Evolutionary conservation across 1,284 basidiomycete species (phyloP).

Genomic region (Ganoderma sp.): DNA sequence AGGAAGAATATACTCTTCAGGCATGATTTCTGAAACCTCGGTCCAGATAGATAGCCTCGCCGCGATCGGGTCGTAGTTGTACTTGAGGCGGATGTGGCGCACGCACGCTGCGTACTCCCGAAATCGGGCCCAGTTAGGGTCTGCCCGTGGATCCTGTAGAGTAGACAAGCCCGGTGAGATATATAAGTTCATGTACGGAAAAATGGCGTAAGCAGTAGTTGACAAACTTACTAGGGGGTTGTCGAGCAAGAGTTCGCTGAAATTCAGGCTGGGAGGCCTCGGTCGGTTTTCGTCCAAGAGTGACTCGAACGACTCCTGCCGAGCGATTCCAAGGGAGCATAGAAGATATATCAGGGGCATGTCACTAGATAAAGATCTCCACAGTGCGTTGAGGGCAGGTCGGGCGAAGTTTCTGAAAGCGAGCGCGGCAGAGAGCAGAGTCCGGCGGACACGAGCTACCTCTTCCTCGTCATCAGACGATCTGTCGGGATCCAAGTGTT

Average conservation of each 20-base stretch:
- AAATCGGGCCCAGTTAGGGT: constrained; percentile 3
- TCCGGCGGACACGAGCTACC: not conserved
- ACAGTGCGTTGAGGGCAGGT: not conserved
- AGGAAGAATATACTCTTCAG: not conserved
- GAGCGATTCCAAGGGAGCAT: not conserved
- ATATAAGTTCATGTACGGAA: too few species aligned
- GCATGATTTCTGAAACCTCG: not conserved
- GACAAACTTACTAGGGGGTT: too few species aligned
- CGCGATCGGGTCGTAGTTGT: not conserved
- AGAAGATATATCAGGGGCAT: not conserved
- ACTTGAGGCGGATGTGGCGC: not conserved
- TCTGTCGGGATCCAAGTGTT: constrained; percentile 6
- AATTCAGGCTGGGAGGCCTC: too few species aligned
- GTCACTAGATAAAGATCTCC: not conserved
- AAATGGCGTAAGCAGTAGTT: too few species aligned
- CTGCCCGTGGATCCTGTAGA: not conserved
- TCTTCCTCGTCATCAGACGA: not conserved
- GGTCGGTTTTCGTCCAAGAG: too few species aligned
- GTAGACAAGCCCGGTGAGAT: too few species aligned
- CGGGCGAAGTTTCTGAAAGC: constrained; percentile 1
- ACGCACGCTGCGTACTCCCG: not conserved
- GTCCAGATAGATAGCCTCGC: not conserved
- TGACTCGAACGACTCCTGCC: not conserved
- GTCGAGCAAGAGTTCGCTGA: too few species aligned
- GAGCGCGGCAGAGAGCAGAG: not conserved